These are phyloP conservation scores for Fragilaria crotonensis DNA, from an alignment of 108 stramenopile genomes.

Conservation along the genomic window DNA sequence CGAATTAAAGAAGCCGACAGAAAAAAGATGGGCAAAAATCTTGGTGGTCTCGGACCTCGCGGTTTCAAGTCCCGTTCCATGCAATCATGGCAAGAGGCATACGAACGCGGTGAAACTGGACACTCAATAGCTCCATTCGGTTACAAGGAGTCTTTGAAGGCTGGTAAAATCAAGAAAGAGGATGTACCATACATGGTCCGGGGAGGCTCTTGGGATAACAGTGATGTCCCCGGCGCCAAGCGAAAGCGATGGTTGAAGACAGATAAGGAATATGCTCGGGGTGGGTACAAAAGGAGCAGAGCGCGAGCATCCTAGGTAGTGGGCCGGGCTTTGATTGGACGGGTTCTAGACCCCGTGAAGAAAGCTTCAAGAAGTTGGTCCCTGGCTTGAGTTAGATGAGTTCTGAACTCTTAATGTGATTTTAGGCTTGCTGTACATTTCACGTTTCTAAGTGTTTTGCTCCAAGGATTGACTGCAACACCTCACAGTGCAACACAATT, in stretches of 20 bases:
- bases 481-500: no score
- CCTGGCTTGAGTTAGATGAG: background rate
- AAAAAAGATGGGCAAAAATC: constrained; percentile 4
- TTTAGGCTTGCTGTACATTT: background rate
- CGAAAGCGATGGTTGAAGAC: constrained; percentile 44
- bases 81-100: constrained; percentile 52
- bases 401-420: background rate
- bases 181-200: constrained; percentile 26
- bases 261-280: constrained; percentile 59
- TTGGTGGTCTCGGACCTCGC: constrained; percentile 30
- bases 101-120: constrained; percentile 43
- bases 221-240: constrained; percentile 48
- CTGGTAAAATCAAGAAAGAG: constrained; percentile 16
- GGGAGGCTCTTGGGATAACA: constrained; percentile 11
- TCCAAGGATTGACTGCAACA: no score
- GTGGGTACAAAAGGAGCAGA: constrained; percentile 55
- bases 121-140: constrained; percentile 34
- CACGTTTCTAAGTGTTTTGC: no score
- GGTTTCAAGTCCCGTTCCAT: constrained; percentile 53
- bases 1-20: background rate
- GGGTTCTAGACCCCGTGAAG: constrained; percentile 24
- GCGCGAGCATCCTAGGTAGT: constrained; percentile 61
- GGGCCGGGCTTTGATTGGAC: constrained; percentile 75
- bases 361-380: background rate
- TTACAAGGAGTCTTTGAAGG: constrained; percentile 5